A percentile compares a stretch with the other conserved stretches of the same genome.
Conservation (phyloP, 106 monocot species). For the Allium sativum region DNA sequence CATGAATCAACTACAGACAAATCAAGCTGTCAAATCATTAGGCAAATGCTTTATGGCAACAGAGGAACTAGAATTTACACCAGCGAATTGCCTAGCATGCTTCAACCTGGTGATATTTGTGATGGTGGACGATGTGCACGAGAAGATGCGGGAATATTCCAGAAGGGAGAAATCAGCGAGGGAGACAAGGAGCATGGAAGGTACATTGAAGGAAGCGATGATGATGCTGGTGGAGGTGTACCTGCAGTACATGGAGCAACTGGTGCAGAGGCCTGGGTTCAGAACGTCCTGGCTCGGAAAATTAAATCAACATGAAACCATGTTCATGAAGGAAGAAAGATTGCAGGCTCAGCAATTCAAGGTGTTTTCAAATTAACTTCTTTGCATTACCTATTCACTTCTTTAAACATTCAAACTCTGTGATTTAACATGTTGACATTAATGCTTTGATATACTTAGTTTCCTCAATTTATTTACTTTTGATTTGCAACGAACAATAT, state of each 20-base stretch:
- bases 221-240: constrained; percentile 62
- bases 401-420: too few species aligned
- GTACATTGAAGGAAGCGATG: constrained; percentile 50
- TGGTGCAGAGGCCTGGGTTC: constrained; percentile 61
- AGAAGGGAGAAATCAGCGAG: constrained; percentile 49
- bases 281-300: constrained; percentile 71
- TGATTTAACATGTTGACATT: too few species aligned
- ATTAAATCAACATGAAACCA: too few species aligned
- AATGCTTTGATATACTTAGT: too few species aligned
- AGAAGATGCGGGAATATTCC: constrained; percentile 89
- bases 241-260: constrained; percentile 29
- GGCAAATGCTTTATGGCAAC: constrained; percentile 30
- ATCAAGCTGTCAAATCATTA: constrained; percentile 53
- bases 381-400: too few species aligned
- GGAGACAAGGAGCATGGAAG: constrained; percentile 86
- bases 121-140: constrained; percentile 83
- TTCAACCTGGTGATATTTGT: constrained; percentile 65
- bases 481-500: too few species aligned
- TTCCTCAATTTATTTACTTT: too few species aligned
- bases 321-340: too few species aligned
- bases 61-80: constrained; percentile 50
- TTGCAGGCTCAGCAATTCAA: too few species aligned
- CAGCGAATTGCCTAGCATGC: constrained; percentile 49
- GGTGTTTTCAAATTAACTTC: too few species aligned
- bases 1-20: constrained; percentile 73